A percentile compares a stretch with the other conserved stretches of the same genome.
Evolutionary conservation across 78 protist species (phyloP).

Genomic region (Cyanophora paradoxa): DNA sequence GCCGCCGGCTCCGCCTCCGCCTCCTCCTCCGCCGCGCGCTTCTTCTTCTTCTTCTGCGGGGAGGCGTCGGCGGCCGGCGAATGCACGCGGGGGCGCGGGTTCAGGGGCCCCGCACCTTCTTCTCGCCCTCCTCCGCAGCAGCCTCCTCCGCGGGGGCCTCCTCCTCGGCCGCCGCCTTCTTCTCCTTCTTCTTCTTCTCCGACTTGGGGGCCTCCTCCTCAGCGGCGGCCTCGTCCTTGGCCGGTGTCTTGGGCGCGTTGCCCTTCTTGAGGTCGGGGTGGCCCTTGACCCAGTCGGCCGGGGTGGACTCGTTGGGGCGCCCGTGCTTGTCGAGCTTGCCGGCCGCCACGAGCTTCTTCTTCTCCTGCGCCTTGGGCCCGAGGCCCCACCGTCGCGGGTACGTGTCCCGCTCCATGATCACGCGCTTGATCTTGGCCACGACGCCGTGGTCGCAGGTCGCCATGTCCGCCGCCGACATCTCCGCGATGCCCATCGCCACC

Average conservation of each 20-base stretch:
- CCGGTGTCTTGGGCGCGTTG: constrained; percentile 9
- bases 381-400: constrained; percentile 83
- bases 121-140: background rate
- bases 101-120: background rate
- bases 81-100: background rate
- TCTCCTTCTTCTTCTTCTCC: constrained; percentile 20
- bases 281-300: constrained; percentile 71
- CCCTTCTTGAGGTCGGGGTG: constrained; percentile 43
- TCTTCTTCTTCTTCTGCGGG: constrained; percentile 8
- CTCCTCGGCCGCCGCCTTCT: constrained; percentile 24
- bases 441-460: constrained; percentile 94
- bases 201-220: constrained; percentile 29
- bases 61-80: background rate
- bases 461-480: constrained; percentile 93
- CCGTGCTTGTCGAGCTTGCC: constrained; percentile 98
- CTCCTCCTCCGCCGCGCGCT: too few relatives aligned
- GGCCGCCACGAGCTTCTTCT: constrained; percentile 85
- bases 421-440: constrained; percentile 99
- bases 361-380: constrained; percentile 54
- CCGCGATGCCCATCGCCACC: constrained; percentile 95
- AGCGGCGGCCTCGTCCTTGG: constrained; percentile 3
- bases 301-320: constrained; percentile 90
- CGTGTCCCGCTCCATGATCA: constrained; percentile 98
- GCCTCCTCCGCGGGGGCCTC: background rate
- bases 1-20: background rate